A percentile compares a stretch with the other conserved stretches of the same genome.
Conservation (phyloP, 2,329 filamentous ascomycete genomes). For the Colletotrichum sp. region DNA sequence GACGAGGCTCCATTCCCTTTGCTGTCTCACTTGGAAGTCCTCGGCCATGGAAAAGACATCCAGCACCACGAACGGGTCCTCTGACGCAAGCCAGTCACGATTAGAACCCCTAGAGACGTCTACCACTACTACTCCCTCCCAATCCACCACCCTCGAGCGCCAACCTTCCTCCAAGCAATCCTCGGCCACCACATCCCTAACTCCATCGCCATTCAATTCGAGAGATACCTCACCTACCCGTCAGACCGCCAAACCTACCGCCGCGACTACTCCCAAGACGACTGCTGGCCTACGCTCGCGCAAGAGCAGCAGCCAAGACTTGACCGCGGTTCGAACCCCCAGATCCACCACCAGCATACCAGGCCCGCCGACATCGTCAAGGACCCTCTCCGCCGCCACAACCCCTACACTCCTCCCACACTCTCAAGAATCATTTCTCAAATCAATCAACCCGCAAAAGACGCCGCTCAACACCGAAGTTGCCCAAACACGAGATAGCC, state of each 20-base stretch:
- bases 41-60: slow-evolving; percentile 41
- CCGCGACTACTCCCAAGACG: slow-evolving; percentile 33
- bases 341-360: slow-evolving; percentile 58
- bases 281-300: slow-evolving; percentile 57
- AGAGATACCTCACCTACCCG: slow-evolving; percentile 55
- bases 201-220: slow-evolving; percentile 41
- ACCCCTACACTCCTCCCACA: slow-evolving; percentile 70
- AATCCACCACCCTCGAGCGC: slow-evolving; percentile 26
- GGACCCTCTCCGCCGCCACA: slow-evolving; percentile 70
- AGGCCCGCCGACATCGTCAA: slow-evolving; percentile 67
- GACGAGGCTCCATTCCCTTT: slow-evolving; percentile 20
- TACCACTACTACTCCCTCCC: slow-evolving; percentile 29
- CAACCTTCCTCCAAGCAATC: slow-evolving; percentile 38
- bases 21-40: slow-evolving; percentile 28
- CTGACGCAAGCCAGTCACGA: slow-evolving; percentile 24
- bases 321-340: slow-evolving; percentile 63
- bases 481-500: slow-evolving; percentile 53
- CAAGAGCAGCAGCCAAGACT: slow-evolving; percentile 69
- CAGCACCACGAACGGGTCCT: slow-evolving; percentile 32
- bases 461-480: slow-evolving; percentile 51
- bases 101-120: slow-evolving; percentile 17
- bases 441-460: slow-evolving; percentile 70
- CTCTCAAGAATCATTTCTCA: slow-evolving; percentile 64
- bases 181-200: slow-evolving; percentile 39
- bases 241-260: slow-evolving; percentile 39